A percentile compares a stretch with the other conserved stretches of the same genome.
Evolutionary conservation across 805 yeast species (phyloP).

Genomic region (Phaffomyces antillensis): DNA sequence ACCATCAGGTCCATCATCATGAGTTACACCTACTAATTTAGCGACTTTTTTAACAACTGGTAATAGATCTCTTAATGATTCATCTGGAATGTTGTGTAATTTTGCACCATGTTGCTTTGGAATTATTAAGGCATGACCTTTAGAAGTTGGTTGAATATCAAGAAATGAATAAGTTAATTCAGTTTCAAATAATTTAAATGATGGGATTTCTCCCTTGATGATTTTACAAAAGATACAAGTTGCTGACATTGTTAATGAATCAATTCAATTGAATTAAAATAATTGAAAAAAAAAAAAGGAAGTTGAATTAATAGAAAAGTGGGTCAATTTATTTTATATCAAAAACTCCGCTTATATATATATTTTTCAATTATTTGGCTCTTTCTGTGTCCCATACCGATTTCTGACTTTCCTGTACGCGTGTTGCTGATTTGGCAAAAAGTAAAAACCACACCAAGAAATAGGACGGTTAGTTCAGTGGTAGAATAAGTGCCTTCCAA

Average conservation of each 20-base stretch:
- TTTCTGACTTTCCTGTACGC: no score
- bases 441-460: not conserved
- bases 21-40: constrained; percentile 56
- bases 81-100: constrained; percentile 89
- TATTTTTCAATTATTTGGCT: no score
- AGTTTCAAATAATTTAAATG: constrained; percentile 86
- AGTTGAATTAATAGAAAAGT: not conserved
- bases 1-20: constrained; percentile 59
- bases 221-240: constrained; percentile 90
- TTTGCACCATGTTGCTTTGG: constrained; percentile 94
- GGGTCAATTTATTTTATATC: not conserved
- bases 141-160: constrained; percentile 88
- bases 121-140: constrained; percentile 83
- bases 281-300: no score
- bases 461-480: constrained; percentile 79
- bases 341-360: not conserved
- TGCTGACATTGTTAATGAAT: constrained; percentile 29
- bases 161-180: constrained; percentile 72
- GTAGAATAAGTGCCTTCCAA: constrained; percentile 88
- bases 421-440: not conserved
- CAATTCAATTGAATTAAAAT: not conserved
- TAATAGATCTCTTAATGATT: constrained; percentile 73
- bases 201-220: constrained; percentile 90
- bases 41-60: constrained; percentile 88
- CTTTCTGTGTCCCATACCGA: no score